A percentile compares a stretch with the other conserved stretches of the same genome.
Conservation (phyloP, 352 stramenopile species). For the Pythium volutum region DNA sequence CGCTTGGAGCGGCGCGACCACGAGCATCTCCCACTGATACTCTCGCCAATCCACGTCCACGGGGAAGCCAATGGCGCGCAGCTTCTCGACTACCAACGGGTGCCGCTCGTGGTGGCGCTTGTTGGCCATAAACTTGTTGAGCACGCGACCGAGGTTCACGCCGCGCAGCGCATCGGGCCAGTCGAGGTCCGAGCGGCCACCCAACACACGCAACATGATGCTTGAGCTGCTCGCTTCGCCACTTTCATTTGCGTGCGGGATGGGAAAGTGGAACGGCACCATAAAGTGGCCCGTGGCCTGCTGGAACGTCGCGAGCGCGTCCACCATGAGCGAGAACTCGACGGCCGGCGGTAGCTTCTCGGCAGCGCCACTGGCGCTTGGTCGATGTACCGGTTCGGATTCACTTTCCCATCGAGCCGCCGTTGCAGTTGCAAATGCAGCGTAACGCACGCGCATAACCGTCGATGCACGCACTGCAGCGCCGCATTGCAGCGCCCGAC, state of each 20-base stretch:
- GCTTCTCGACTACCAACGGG: conserved; percentile 10
- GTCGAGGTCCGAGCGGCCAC: neutral
- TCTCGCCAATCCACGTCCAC: conserved; percentile 22
- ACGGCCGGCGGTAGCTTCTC: conserved; percentile 7
- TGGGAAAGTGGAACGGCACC: conserved; percentile 27
- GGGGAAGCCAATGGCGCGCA: conserved; percentile 22
- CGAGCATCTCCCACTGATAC: conserved; percentile 17
- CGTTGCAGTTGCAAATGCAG: neutral
- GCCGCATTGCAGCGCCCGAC: neutral
- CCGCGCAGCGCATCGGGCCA: conserved; percentile 14
- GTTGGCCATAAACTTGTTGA: conserved; percentile 29
- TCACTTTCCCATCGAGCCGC: neutral
- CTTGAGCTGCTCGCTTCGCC: neutral
- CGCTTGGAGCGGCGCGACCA: conserved; percentile 23
- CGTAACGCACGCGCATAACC: neutral
- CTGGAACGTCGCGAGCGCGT: conserved; percentile 15
- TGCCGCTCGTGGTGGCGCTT: conserved; percentile 16
- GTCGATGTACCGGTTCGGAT: neutral
- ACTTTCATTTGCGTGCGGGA: neutral
- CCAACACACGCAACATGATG: conserved; percentile 6
- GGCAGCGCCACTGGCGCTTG: neutral
- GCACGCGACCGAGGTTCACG: conserved; percentile 24
- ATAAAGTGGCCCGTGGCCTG: conserved; percentile 21
- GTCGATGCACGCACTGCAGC: neutral
- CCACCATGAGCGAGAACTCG: conserved; percentile 17